These are phyloP conservation scores for Cornus controversa DNA, from an alignment of 148 eudicot genomes.

Conservation along the genomic window DNA sequence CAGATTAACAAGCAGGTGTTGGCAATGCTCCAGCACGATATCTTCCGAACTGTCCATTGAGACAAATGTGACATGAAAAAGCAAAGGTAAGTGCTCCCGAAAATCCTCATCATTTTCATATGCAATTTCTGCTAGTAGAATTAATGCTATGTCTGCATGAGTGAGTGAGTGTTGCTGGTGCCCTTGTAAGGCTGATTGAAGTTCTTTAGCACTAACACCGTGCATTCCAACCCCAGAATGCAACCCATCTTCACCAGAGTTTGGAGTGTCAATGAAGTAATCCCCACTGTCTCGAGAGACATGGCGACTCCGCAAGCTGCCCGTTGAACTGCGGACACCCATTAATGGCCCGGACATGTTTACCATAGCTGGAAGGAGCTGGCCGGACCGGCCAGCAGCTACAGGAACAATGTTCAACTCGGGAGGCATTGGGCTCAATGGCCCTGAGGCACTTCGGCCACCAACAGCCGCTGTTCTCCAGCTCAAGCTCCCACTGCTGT, in stretches of 20 bases:
- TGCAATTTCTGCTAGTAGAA: constrained; percentile 95
- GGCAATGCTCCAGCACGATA: constrained; percentile 97
- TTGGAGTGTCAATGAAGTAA: constrained; percentile 93
- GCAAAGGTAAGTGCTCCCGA: constrained; percentile 88
- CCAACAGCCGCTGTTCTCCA: constrained; percentile 92
- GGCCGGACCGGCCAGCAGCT: constrained; percentile 92
- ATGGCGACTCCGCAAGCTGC: constrained; percentile 93
- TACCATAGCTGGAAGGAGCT: constrained; percentile 85
- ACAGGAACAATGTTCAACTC: constrained; percentile 84
- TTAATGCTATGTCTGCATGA: constrained; percentile 96
- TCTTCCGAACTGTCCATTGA: constrained; percentile 99
- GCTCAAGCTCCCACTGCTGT: constrained; percentile 86
- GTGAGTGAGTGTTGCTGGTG: constrained; percentile 96
- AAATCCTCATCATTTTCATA: constrained; percentile 99
- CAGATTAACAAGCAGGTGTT: constrained; percentile 89
- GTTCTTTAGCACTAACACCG: constrained; percentile 91
- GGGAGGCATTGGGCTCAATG: constrained; percentile 89
- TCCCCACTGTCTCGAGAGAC: constrained; percentile 99
- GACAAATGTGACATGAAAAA: constrained; percentile 95
- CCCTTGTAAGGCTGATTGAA: constrained; percentile 96
- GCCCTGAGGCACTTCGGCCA: constrained; percentile 95
- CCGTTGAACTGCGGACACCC: constrained; percentile 96
- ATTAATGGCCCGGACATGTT: constrained; percentile 99
- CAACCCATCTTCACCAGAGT: constrained; percentile 89
- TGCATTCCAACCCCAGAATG: constrained; percentile 57